Evolutionary conservation across 805 yeast genomes (phyloP).

Genomic region (Suhomyces xylopsoci): DNA sequence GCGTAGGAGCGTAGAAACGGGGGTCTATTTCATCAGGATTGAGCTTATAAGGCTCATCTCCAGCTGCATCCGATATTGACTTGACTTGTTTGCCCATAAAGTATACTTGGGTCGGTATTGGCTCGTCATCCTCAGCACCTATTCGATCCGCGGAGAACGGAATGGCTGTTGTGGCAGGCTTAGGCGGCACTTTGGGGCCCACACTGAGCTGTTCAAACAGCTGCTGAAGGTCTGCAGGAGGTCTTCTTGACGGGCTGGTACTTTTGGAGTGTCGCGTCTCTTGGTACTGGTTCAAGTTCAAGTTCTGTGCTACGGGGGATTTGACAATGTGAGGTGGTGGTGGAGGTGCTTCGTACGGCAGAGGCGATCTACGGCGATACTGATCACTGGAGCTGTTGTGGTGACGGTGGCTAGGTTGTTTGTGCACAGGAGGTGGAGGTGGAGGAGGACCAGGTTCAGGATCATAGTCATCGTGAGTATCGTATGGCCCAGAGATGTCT

Average conservation of each 20-base stretch:
- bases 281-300: neutral
- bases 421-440: constrained; percentile 15
- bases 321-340: neutral
- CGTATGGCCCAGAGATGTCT: constrained; percentile 2
- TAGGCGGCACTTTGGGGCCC: neutral
- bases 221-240: neutral
- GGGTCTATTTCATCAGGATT: constrained; percentile 84
- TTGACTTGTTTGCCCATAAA: constrained; percentile 33
- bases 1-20: constrained; percentile 59
- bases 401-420: constrained; percentile 12
- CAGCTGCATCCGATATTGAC: constrained; percentile 22
- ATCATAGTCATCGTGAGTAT: constrained; percentile 6
- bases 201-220: neutral
- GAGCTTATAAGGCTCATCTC: constrained; percentile 46
- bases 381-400: neutral
- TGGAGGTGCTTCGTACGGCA: neutral
- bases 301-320: neutral
- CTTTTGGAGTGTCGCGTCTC: neutral
- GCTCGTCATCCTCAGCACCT: constrained; percentile 29
- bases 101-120: constrained; percentile 34
- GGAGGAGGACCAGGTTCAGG: constrained; percentile 17
- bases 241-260: neutral
- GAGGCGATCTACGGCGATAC: neutral
- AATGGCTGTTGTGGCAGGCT: constrained; percentile 18
- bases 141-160: constrained; percentile 46